Conservation (phyloP, 805 yeast genomes). For the Hanseniaspora opuntiae region DNA sequence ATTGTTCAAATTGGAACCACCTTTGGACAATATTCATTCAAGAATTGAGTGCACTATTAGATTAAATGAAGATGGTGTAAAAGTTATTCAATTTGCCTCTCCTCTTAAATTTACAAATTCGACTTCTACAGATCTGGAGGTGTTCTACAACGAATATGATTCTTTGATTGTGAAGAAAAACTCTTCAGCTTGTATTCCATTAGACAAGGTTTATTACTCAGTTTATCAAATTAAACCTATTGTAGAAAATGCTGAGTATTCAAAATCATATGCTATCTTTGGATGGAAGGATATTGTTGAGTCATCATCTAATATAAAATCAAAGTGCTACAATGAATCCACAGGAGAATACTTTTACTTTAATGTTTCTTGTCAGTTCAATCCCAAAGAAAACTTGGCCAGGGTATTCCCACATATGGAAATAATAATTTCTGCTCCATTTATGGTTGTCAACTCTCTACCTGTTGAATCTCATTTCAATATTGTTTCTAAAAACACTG, state of each 20-base stretch:
- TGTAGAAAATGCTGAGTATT: slow-evolving; percentile 35
- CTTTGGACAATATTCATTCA: slow-evolving; percentile 49
- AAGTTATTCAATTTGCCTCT: slow-evolving; percentile 64
- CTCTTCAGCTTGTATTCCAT: slow-evolving; percentile 53
- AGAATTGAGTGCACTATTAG: slow-evolving; percentile 60
- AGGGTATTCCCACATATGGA: slow-evolving; percentile 74
- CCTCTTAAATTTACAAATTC: slow-evolving; percentile 57
- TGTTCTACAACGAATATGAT: slow-evolving; percentile 26
- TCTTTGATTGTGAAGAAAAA: slow-evolving; percentile 40
- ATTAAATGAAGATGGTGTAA: slow-evolving; percentile 64
- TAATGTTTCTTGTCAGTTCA: slow-evolving; percentile 56
- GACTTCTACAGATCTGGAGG: slow-evolving; percentile 45
- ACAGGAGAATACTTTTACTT: slow-evolving; percentile 45
- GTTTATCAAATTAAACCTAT: slow-evolving; percentile 50
- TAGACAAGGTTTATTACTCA: slow-evolving; percentile 49
- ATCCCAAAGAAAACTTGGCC: slow-evolving; percentile 55
- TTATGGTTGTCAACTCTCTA: slow-evolving; percentile 68
- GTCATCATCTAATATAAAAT: slow-evolving; percentile 32
- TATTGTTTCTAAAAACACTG: slow-evolving; percentile 60
- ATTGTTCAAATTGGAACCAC: slow-evolving; percentile 52
- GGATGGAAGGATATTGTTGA: slow-evolving; percentile 40
- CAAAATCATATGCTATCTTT: slow-evolving; percentile 54
- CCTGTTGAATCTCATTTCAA: slow-evolving; percentile 71
- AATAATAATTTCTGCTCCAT: slow-evolving; percentile 66
- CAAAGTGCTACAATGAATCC: slow-evolving; percentile 39